Base-by-base conservation (phyloP, 441 rosid genomes). In the Flueggea neowawraea region DNA sequence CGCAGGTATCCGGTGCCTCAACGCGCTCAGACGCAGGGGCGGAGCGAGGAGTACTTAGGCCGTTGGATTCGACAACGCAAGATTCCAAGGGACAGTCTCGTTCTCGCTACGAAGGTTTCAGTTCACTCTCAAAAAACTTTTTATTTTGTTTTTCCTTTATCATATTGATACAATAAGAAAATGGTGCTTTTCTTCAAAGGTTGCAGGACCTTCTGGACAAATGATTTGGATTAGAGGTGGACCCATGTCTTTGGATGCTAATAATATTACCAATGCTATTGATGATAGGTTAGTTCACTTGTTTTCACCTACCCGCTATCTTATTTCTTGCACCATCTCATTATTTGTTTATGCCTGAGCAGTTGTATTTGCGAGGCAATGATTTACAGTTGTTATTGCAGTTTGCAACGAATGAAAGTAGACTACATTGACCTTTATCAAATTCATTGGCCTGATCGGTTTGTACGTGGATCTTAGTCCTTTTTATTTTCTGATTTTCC, bases 361-460 rank as follows among this genome's bases (percentile, higher is more conserved):
- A n/a, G 10, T 53, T 16, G 22, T 55, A 28, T 65, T 16, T 31
- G 16, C 55, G 41, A 5, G 6, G 41, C 60, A 54, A 67, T 52
- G 65, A 11, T 63, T 48, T 11, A 61, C 2, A 61, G 44, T 31
- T 56, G 16, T 66, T 66, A 60, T 54, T 77, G 70, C 85, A 80
- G 90, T 66, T 78, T 82, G 58, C 60, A 31, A 65, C 74, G 84
- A 66, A 62, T 80, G 77, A 73, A 72, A 61, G 62, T 69, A 33
- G 87, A 84, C 70, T 79, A 78, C 76, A 82, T 86, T 22, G 92
- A 84, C 69, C 84, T 82, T 51, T 82, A 77, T 74, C 89, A 84
- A 75, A 77, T 86, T 60, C 92, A 84, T 58, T 84, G 89, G 89
- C 87, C 89, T 69, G 92, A 84, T 68, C 87, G 89, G 92, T 86